Base-by-base conservation (phyloP, 2,329 filamentous ascomycete species). In the Colletotrichum spinosum region DNA sequence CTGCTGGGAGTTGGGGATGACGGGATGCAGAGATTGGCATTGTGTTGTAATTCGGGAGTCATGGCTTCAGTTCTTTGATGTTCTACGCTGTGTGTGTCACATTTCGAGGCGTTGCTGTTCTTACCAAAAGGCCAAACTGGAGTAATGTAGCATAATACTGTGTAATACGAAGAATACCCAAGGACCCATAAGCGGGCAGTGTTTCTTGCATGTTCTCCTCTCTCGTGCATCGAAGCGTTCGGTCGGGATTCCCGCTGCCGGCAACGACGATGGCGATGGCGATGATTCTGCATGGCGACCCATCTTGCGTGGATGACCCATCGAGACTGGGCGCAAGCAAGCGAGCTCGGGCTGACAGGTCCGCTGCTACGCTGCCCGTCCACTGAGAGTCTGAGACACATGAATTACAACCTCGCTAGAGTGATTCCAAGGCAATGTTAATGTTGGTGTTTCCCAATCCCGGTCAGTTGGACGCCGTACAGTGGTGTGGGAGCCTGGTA, bases 221-320 rank as follows among this genome's bases (percentile, higher is more conserved):
- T 61, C 45, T 17, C 51, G 37, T 61, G 57, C 57, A 42, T 57
- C 58, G 25, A 25, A 25, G 25, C 25, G 25, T 55, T 41, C 39
- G 51, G 59, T 65, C 51, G 51, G 57, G 44, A 39, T 41, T 61
- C 52, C 51, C 56, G 46, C 54, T 58, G 55, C 34, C 35, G 53
- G 13, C 37, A 41, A 17, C 13, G 11, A 51, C 13, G 8, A 8
- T 35, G 49, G 35, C 34, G 49, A 52, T 17, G 49, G 35, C 5
- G 49, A n/a, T 7, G 48, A 50, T 41, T 34, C 53, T 62, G 62
- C 58, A 62, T 13, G 45, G 42, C 62, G 38, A 48, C 62, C 62
- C 37, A 35, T 57, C 35, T 37, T 52, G 46, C 62, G n/a, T 65
- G 62, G 58, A 61, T 65, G 25, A 41, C 52, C 58, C 58, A 15